phyloP scores from a whole-genome alignment of 495 filamentous ascomycete species.

The Neurospora sp. region DNA sequence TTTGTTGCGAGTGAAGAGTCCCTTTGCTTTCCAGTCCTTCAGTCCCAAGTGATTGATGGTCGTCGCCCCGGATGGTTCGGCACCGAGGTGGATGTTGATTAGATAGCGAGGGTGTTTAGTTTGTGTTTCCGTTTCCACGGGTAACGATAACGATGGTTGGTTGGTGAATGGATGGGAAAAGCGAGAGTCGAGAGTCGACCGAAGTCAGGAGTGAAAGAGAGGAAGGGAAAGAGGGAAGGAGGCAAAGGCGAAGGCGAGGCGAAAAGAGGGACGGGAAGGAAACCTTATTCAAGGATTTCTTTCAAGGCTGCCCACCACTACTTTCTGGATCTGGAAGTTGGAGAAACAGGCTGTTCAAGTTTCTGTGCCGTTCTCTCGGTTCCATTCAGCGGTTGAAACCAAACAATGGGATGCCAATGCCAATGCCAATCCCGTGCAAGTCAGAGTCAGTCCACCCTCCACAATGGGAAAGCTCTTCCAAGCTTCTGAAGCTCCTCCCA shows the following conservation, averaged over 20 bases:
- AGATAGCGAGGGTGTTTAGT: background rate
- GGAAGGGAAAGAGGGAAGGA: background rate
- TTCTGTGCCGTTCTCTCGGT: background rate
- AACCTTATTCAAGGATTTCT: background rate
- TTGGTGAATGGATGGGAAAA: background rate
- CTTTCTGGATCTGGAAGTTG: background rate
- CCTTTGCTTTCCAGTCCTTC: background rate
- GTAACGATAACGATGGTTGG: background rate
- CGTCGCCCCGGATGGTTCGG: background rate
- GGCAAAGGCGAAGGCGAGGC: background rate
- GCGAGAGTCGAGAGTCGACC: background rate
- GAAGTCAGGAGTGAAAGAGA: background rate
- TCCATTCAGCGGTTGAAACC: background rate
- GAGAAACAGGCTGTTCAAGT: background rate
- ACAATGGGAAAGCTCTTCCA: background rate
- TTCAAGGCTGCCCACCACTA: background rate
- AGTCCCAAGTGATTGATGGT: background rate
- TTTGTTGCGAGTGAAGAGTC: background rate
- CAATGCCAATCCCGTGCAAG: no score
- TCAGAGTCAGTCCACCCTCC: background rate
- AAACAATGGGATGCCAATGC: background rate
- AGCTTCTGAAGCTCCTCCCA: background rate
- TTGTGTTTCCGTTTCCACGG: background rate
- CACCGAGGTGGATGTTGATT: background rate
- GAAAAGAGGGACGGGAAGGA: background rate